These are phyloP conservation scores for Neurospora tetrasperma DNA, from an alignment of 495 filamentous ascomycete genomes.

Conservation along the genomic window DNA sequence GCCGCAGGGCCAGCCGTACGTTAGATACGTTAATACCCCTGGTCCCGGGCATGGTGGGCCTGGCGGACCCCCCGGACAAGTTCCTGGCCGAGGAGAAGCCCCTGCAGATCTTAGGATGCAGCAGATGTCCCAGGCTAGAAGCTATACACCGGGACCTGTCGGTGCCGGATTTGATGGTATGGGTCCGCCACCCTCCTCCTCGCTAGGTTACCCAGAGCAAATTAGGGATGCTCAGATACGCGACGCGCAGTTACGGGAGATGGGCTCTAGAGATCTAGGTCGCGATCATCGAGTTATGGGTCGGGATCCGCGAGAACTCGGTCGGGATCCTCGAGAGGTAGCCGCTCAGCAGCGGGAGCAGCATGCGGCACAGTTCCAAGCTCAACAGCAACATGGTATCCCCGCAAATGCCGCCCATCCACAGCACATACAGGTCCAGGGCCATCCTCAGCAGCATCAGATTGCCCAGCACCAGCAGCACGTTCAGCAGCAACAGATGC, in stretches of 20 bases:
- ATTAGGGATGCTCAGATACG: conserved; percentile 7
- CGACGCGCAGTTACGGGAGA: conserved; percentile 2
- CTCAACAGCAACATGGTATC: not conserved
- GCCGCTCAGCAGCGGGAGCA: conserved; percentile 1
- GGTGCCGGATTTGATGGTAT: conserved; percentile 13
- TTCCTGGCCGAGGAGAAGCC: not conserved
- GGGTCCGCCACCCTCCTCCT: conserved; percentile 14
- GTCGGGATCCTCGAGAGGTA: conserved; percentile 1
- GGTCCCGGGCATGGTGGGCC: conserved; percentile 13
- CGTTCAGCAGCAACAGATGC: conserved; percentile 7
- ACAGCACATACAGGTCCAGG: not conserved
- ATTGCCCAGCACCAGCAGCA: conserved; percentile 1
- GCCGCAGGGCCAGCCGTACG: conserved; percentile 24
- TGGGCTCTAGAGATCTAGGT: conserved; percentile 8
- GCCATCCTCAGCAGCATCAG: not conserved
- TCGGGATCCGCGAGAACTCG: conserved; percentile 9
- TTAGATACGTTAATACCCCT: conserved; percentile 20
- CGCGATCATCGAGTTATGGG: conserved; percentile 4
- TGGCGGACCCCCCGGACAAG: not conserved
- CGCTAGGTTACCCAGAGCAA: conserved; percentile 6
- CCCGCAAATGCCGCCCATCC: not conserved
- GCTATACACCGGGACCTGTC: conserved; percentile 19
- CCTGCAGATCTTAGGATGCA: not conserved
- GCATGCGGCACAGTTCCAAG: not conserved
- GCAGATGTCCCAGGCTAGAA: conserved; percentile 12